Evolutionary conservation across 1,284 basidiomycete genomes (phyloP), one percentile per base, ranked within the genome.

Genomic region (Marasmius fiardii): DNA sequence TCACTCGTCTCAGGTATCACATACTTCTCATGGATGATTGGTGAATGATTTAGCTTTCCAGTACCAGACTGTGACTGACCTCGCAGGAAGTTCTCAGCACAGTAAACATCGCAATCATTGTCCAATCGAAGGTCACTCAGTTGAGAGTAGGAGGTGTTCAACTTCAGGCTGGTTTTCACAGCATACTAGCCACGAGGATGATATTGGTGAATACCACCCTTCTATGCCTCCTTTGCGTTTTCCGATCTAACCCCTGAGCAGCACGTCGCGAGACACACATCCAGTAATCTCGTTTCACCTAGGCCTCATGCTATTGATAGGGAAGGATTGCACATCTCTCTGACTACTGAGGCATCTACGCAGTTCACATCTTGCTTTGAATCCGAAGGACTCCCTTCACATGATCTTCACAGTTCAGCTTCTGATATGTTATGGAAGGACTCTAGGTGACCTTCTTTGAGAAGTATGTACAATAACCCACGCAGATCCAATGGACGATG

Each of bases 1-100:
- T 31, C 4, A 23, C 24, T 16, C 26, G 26, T 31, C 26, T 31
- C 47, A 49, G 47, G 47, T 31, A 49, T 49, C 10, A 31, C 16
- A 6, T 49, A 49, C 26, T 49, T 49, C 18, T 49, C 47, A 26
- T 49, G 47, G 47, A 49, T 49, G 47, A 31, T 49, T 7, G 47
- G 47, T 49, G 18, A 12, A 20, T 33, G 4, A 3, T 31, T 14
- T 18, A 18, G 4, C 11, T n/a, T 33, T 12, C n/a, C n/a, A 8
- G 1, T n/a, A 31, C 26, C 3, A 49, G n/a, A 16, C 6, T 31
- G 28, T n/a, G 10, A 33, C 12, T 31, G 47, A 18, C n/a, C 26
- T 28, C 24, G 26, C 7, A 2, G 18, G 23, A 11, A 49, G 47
- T 49, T 7, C 47, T 49, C 26, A 49, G 47, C 26, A 16, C 20